Base-by-base conservation (phyloP, 1,284 basidiomycete genomes). In the Puccinia sorghi region DNA sequence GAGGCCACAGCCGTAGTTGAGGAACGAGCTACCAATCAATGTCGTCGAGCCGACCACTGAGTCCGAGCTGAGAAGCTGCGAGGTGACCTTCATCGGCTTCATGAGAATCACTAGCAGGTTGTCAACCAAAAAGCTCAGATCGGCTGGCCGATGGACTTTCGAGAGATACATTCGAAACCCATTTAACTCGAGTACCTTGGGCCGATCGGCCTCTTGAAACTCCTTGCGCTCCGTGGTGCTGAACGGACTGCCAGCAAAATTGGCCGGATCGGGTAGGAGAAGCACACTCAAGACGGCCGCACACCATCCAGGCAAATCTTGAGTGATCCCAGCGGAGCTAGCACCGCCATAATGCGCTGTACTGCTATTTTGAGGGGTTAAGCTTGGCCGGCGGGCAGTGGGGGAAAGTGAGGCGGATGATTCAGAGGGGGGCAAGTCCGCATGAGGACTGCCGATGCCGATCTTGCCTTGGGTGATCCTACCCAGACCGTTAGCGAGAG, bases 41-140 rank as follows among this genome's bases (percentile, higher is more conserved):
- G 50, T 15, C 48, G 37, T 71, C 25, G 75, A 70, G 39, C 50
- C 56, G 17, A 71, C 27, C 17, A 78, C 27, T 25, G 75, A 59
- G 3, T 78, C 75, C 12, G 75, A 46, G 17, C n/a, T 48, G 5
- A 78, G 52, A 2, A 78, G 57, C 56, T 78, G 75, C 43, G 75
- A 78, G 9, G 75, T 78, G 9, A 78, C 67, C 27, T 43, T 71
- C 75, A 71, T 78, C 15, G 75, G 75, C 37, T 78, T 78, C 27
- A 61, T 71, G 7, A 78, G 46, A 12, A 78, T 57, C 27, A 63
- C 66, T n/a, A 78, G 56, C 27, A 78, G 41, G 37, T 78, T 56
- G 27, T 78, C 67, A 20, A 71, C 43, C 12, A 78, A 52, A 37
- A 78, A 78, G 41, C 32, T 70, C 13, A 78, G 56, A 61, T 78